Base-by-base conservation (phyloP, 148 eudicot genomes). In the Persicaria tinctoria region DNA sequence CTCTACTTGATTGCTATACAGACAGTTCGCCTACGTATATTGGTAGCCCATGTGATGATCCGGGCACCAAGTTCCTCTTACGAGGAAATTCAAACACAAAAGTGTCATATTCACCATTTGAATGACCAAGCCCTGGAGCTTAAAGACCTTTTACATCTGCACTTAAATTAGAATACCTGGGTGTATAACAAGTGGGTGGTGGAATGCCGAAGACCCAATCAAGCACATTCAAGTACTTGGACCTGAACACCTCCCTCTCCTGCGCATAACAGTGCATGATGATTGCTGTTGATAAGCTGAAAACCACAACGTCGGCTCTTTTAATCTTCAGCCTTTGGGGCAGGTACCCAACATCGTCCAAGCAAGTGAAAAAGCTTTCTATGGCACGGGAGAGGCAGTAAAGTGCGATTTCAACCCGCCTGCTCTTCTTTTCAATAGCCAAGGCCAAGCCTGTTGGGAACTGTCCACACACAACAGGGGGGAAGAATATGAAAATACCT, bases 121-220 rank as follows among this genome's bases (percentile, higher is more conserved):
- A 57, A 57, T 5, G 44, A 18, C 70, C 38, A 59, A 59, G 38
- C 20, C 32, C 70, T 41, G 46, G 47, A 8, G 12, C 27, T 17
- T 66, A 66, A 13, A 12, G 18, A 41, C 48, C 70, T 66, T 8
- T 66, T 38, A 12, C 1, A 5, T 41, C 47, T 66, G 70, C 14
- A 66, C 47, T 66, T 66, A 18, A 66, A 6, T 66, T 41, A 14
- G 70, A 14, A 72, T 70, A 71, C 9, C 88, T 86, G 2, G 97
- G 97, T 23, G 97, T 92, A 75, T 90, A 90, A 68, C 88, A 79
- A 73, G 87, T 87, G 32, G 97, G 84, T 11, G 88, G 89, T 48
- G 99, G 99, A 76, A 95, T 88, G 17, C 99, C 99, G 44, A 95
- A 95, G 46, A 95, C 99, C 99, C 99, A 95, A n/a, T 95, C 99